Evolutionary conservation across 257 asterid genomes (phyloP).

Genomic region (Salvia rosmarinus): DNA sequence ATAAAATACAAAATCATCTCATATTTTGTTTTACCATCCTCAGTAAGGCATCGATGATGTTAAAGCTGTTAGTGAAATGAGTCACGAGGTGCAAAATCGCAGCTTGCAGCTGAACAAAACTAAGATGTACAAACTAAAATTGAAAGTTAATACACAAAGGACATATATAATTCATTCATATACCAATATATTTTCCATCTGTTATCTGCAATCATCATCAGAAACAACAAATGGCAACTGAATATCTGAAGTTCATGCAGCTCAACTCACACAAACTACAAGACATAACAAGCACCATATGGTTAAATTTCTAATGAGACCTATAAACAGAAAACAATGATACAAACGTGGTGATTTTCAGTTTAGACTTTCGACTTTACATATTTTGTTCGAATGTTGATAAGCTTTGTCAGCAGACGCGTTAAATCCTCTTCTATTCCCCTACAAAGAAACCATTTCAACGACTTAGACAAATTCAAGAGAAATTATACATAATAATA

Average conservation of each 20-base stretch:
- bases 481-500: not conserved
- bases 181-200: slow-evolving; percentile 17
- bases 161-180: not conserved
- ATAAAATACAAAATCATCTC: not conserved
- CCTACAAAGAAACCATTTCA: slow-evolving; percentile 40
- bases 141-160: not conserved
- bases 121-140: not conserved
- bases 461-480: slow-evolving; percentile 20
- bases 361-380: slow-evolving; percentile 21
- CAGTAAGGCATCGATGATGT: not conserved
- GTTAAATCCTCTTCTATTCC: slow-evolving; percentile 38
- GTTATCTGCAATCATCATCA: slow-evolving; percentile 17
- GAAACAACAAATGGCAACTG: slow-evolving; percentile 25
- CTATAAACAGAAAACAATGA: slow-evolving; percentile 18
- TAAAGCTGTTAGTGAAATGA: not conserved
- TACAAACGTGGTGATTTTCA: slow-evolving; percentile 18
- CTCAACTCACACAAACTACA: slow-evolving; percentile 26
- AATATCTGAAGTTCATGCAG: slow-evolving; percentile 21
- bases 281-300: slow-evolving; percentile 21
- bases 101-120: too few relatives aligned
- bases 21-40: not conserved
- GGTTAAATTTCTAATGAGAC: slow-evolving; percentile 9
- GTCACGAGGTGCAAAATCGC: not conserved
- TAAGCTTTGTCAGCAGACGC: slow-evolving; percentile 26
- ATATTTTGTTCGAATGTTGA: slow-evolving; percentile 31